Evolutionary conservation across 2,329 filamentous ascomycete species (phyloP).

Genomic region (Cryphonectria parasitica): DNA sequence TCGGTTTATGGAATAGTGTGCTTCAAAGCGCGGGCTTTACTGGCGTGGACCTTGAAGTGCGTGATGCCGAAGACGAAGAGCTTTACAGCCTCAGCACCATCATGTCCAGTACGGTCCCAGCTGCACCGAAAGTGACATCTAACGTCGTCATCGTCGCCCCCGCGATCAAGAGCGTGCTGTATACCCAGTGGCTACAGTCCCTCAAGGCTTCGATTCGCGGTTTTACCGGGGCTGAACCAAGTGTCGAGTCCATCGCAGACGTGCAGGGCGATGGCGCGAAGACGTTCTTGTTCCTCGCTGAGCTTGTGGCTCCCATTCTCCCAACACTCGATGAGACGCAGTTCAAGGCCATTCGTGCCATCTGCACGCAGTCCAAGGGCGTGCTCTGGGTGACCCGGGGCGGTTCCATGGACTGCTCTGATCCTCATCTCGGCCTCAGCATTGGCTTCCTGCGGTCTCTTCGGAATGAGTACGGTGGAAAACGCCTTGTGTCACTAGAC

Average conservation of each 20-base stretch:
- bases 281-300: neutral
- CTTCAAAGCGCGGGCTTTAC: conserved; percentile 18
- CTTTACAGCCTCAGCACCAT: conserved; percentile 3
- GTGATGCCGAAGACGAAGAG: conserved; percentile 7
- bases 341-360: conserved; percentile 7
- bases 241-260: neutral
- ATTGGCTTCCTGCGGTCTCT: conserved; percentile 35
- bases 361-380: conserved; percentile 5
- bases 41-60: conserved; percentile 15
- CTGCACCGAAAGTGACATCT: neutral
- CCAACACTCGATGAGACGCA: neutral
- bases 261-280: neutral
- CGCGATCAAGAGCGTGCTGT: neutral
- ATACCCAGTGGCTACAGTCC: neutral
- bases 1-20: conserved; percentile 7
- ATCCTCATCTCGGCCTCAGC: conserved; percentile 30
- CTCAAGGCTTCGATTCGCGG: neutral
- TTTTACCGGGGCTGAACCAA: neutral
- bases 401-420: conserved; percentile 27
- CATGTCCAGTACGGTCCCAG: neutral
- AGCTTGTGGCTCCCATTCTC: neutral
- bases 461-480: conserved; percentile 34
- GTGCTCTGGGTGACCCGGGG: conserved; percentile 24
- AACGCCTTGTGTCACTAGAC: conserved; percentile 35
- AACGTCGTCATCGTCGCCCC: neutral